Evolutionary conservation across 106 monocot genomes (phyloP).

Genomic region (Dioscorea zingiberensis): DNA sequence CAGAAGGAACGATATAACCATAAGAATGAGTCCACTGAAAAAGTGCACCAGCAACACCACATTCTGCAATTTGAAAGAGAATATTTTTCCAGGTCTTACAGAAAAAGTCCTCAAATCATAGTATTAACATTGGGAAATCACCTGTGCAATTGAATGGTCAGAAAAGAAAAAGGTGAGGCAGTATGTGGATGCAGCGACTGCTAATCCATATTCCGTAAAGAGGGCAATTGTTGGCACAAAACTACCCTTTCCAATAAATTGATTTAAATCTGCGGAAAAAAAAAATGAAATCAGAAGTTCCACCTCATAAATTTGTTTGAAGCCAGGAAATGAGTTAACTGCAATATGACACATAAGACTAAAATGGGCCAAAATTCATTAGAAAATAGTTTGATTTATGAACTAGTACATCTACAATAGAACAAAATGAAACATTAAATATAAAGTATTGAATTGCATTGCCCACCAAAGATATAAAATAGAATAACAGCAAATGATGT

Average conservation of each 20-base stretch:
- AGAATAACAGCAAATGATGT: slow-evolving; percentile 62
- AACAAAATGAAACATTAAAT: too few relatives aligned
- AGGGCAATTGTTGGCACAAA: slow-evolving; percentile 58
- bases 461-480: slow-evolving; percentile 77
- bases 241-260: slow-evolving; percentile 76
- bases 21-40: slow-evolving; percentile 79
- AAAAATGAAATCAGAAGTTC: slow-evolving; percentile 2
- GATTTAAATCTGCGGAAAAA: slow-evolving; percentile 46
- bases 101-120: background rate
- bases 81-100: background rate
- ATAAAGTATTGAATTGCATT: too few relatives aligned
- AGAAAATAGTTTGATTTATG: too few relatives aligned
- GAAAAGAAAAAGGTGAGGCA: slow-evolving; percentile 91
- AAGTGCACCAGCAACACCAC: slow-evolving; percentile 80
- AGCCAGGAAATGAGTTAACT: background rate
- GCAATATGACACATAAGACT: too few relatives aligned
- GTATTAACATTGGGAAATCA: slow-evolving; percentile 11
- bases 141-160: slow-evolving; percentile 90
- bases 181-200: slow-evolving; percentile 79
- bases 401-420: too few relatives aligned
- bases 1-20: slow-evolving; percentile 91
- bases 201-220: slow-evolving; percentile 75
- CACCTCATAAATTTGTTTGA: background rate
- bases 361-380: too few relatives aligned
- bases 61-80: slow-evolving; percentile 56